Evolutionary conservation across 805 yeast genomes (phyloP).

Genomic region (Barnettozyma botsteinii): DNA sequence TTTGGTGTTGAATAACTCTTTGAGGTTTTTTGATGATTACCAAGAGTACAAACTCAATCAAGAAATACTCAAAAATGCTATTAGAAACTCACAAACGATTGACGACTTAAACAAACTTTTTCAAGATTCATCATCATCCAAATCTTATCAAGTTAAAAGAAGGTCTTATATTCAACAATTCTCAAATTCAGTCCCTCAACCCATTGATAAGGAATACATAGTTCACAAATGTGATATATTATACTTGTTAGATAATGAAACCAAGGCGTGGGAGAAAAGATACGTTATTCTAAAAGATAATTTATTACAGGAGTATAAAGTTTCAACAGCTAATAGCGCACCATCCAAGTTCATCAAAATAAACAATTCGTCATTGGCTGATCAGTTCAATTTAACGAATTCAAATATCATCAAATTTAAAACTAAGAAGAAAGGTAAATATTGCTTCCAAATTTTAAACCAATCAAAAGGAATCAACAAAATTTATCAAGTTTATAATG

Average conservation of each 20-base stretch:
- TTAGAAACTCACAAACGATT: not conserved
- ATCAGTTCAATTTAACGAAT: constrained; percentile 64
- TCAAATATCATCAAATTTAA: constrained; percentile 49
- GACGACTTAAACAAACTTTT: not conserved
- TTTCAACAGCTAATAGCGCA: not conserved
- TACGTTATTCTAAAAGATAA: constrained; percentile 78
- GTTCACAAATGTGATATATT: constrained; percentile 39
- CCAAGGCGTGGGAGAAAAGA: constrained; percentile 77
- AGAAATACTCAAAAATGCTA: not conserved
- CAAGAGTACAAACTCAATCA: constrained; percentile 2
- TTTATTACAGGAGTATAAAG: constrained; percentile 29
- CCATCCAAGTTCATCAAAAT: not conserved
- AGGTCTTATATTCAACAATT: not conserved
- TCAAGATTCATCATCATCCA: too few relatives aligned
- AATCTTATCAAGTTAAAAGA: too few relatives aligned
- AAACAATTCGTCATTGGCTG: not conserved
- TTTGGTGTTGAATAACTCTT: not conserved
- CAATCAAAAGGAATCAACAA: constrained; percentile 62
- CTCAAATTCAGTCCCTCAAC: not conserved
- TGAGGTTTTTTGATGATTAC: not conserved
- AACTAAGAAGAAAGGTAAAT: constrained; percentile 25
- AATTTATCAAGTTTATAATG: constrained; percentile 67
- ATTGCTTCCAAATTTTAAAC: constrained; percentile 70
- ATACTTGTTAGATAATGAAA: constrained; percentile 42
- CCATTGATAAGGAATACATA: constrained; percentile 4